Evolutionary conservation across 257 asterid species (phyloP), one percentile per base, ranked within the genome.

Genomic region (Petrea volubilis): DNA sequence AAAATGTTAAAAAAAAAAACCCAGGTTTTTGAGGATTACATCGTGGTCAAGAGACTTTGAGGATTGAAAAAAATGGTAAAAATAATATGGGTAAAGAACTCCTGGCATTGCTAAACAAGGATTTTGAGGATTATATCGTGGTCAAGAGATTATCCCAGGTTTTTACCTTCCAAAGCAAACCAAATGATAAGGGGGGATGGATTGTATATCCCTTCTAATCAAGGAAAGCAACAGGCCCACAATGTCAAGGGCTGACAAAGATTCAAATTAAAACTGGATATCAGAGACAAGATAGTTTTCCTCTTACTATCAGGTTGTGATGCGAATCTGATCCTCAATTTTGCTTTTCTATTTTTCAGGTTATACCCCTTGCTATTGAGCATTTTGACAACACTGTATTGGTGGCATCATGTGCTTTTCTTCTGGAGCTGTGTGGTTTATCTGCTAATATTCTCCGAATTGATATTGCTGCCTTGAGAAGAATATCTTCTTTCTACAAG

Each of bases 381-480:
- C 99, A 95, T 87, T 95, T 92, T 64, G 84, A 83, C 67, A 91
- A 92, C 79, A 78, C 89, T 61, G 90, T 90, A 70, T 78, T 95
- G 84, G 99, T 95, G 84, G 93, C 99, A 65, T 92, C 99, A 18
- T 92, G 99, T 58, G 87, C 92, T 41, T 85, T 90, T 83, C 93
- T 95, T 61, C 71, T 95, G 82, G 99, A 92, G 88, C 77, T 95
- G 44, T 86, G 97, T 82, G 98, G 99, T 72, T 72, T 88, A 63
- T 77, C 95, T 73, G 87, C 99, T 74, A 78, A 79, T 71, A 79
- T 75, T 70, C 88, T 95, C 60, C 95, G 81, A 77, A 79, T 88
- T 75, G 96, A 95, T 70, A 76, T 95, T 85, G 90, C 96, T 58
- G 96, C 97, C 79, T 82, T 95, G 84, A 88, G 95, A 85, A 90